Evolutionary conservation across 139 green algal species (phyloP), one percentile per base, ranked within the genome.

Genomic region (Ettlia oleoabundans): DNA sequence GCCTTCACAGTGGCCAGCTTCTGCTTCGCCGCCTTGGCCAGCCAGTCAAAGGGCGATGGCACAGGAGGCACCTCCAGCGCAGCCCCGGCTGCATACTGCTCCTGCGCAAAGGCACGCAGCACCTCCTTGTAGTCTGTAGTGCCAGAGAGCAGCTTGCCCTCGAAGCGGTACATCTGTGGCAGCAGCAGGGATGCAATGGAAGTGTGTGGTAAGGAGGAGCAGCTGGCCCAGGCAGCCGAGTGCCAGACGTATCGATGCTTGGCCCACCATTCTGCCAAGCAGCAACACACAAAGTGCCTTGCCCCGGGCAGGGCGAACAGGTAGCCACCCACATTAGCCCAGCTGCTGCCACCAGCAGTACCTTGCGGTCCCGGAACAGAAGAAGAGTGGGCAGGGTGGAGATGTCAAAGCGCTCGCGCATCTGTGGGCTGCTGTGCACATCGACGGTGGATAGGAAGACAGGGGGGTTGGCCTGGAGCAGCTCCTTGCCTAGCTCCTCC

Each of bases 331-430:
- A n/a, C 55, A 15, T 58, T 15, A 58, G 15, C 13, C 15, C 47
- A 10, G 13, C 10, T 58, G 47, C 47, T 58, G 47, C 55, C 55
- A 58, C 15, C 47, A 58, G 47, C 47, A 58, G 15, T n/a, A 40
- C 75, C 75, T 81, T 81, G 58, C 58, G 75, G 58, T 81, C 58
- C 3, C 75, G 58, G 58, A 81, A 81, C 7, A 81, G 75, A 28
- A 72, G 40, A 18, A 81, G 38, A 10, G 75, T 81, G 58, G 75
- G 75, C 40, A 81, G 30, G 28, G 41, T 40, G 55, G 55, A 10
- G 58, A 81, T 71, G 75, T 6, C 38, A 43, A 81, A 81, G 40
- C 75, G 75, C 24, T 62, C 18, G 38, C 33, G 26, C 75, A 81
- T 55, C 26, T 24, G 35, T 5, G 55, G 75, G 55, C 37, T 58